Base-by-base conservation (phyloP, 139 green algal species). In the Auxenochlorella pyrenoidosa region DNA sequence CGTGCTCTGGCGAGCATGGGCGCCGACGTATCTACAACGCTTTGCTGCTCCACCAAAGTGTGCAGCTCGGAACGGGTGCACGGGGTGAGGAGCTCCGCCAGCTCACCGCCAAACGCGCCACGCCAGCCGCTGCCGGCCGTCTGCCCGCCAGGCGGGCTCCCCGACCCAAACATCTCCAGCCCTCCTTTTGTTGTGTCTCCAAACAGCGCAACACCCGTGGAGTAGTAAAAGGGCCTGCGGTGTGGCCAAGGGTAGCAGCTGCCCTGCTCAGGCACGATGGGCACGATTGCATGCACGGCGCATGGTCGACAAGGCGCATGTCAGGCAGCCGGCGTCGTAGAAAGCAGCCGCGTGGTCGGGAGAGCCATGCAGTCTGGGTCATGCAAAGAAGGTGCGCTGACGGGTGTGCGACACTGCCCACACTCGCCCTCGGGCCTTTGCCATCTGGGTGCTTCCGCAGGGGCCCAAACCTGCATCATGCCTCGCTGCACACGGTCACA, bases 151-250 rank as follows among this genome's bases (percentile, higher is more conserved):
- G 78, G 38, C 51, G 47, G 38, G 54, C 44, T 71, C 10, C 34
- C 78, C 0, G 78, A 59, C 2, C 78, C 54, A 51, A 84, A 54
- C 5, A 84, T 58, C 0, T 34, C 51, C 34, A 84, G 78, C 18
- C 78, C 54, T n/a, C 8, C 54, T 5, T 8, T 30, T 16, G 44
- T 0, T 32, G 13, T 63, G 76, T 66, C 51, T 18, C 34, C 54
- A 70, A 75, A 84, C 21, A 84, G 79, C 8, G 79, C 79, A 2
- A 73, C 79, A 5, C 59, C 79, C 38, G 79, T 54, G 15, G 22
- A 3, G 59, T 73, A 60, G 79, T 54, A 84, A 34, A 38, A 71
- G 4, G 78, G 78, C 51, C 78, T 72, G 78, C n/a, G 19, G 73
- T 18, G 38, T 59, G 24, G 40, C 22, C 3, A 22, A 38, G 40